These are phyloP conservation scores for Nitzschia sp. DNA, from an alignment of 108 stramenopile species.

Conservation along the genomic window DNA sequence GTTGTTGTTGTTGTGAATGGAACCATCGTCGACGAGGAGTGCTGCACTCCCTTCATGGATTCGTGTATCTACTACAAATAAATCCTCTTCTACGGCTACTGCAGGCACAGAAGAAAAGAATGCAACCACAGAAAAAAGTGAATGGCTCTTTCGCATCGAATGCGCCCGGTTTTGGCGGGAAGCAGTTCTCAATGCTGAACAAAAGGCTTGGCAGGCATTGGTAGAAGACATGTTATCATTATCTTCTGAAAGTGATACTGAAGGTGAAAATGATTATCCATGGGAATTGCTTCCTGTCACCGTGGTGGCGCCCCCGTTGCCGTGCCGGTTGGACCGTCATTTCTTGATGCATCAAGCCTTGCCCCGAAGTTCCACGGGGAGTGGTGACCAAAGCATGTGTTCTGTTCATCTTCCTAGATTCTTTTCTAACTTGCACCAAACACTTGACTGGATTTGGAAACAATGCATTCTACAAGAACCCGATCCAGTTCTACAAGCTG, in stretches of 20 bases:
- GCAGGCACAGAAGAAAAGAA: too few species aligned
- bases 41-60: too few species aligned
- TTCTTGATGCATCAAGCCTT: background rate
- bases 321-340: constrained; percentile 23
- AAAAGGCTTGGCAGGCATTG: background rate
- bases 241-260: background rate
- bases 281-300: constrained; percentile 12
- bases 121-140: constrained; percentile 1
- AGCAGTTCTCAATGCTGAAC: background rate
- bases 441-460: constrained; percentile 5
- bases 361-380: background rate
- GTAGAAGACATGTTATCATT: background rate
- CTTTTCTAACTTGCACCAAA: constrained; percentile 7
- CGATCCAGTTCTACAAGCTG: background rate
- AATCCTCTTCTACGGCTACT: too few species aligned
- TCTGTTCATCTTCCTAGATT: constrained; percentile 7
- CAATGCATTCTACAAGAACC: constrained; percentile 7
- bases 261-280: constrained; percentile 2
- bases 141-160: constrained; percentile 7
- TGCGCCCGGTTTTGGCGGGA: constrained; percentile 9
- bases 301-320: background rate
- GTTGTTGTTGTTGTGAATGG: too few species aligned
- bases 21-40: too few species aligned
- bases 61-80: too few species aligned
- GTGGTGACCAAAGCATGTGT: background rate